phyloP scores from a whole-genome alignment of 2,329 filamentous ascomycete genomes.

The Botrytis fabae region DNA sequence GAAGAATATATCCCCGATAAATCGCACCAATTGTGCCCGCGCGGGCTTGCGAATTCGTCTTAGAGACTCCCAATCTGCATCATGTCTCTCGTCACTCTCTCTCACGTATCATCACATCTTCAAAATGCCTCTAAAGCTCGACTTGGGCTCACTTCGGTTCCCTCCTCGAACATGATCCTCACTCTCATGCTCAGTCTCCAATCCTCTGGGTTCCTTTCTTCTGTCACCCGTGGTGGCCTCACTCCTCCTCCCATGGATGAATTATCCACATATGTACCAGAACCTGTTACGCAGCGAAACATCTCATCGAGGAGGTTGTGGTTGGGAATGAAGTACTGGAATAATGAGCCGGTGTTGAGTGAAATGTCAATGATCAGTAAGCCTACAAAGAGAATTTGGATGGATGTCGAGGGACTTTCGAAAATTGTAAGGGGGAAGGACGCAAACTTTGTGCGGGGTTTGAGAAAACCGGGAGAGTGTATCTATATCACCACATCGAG shows the following conservation, averaged over 20 bases:
- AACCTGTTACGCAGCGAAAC: slow-evolving; percentile 58
- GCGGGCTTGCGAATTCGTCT: slow-evolving; percentile 28
- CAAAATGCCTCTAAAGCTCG: slow-evolving; percentile 72
- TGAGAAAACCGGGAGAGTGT: slow-evolving; percentile 67
- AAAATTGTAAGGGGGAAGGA: slow-evolving; percentile 59
- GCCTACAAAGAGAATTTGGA: slow-evolving; percentile 65
- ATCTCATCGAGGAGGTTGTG: slow-evolving; percentile 64
- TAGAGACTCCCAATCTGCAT: slow-evolving; percentile 22
- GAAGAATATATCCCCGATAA: slow-evolving; percentile 17
- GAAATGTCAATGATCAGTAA: slow-evolving; percentile 65
- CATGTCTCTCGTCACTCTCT: slow-evolving; percentile 72
- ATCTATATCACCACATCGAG: slow-evolving; percentile 67
- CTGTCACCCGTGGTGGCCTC: slow-evolving; percentile 64
- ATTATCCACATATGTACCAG: slow-evolving; percentile 49
- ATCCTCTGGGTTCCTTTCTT: slow-evolving; percentile 66
- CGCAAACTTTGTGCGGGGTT: slow-evolving; percentile 60
- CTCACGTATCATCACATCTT: slow-evolving; percentile 70
- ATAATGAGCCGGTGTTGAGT: slow-evolving; percentile 66
- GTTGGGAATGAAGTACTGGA: slow-evolving; percentile 74
- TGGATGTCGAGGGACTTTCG: slow-evolving; percentile 58
- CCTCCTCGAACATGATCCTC: slow-evolving; percentile 66
- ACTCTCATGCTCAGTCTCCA: slow-evolving; percentile 65
- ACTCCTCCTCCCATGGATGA: slow-evolving; percentile 54
- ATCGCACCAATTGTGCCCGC: slow-evolving; percentile 31
- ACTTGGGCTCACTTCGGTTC: slow-evolving; percentile 67